phyloP scores from a whole-genome alignment of 768 basidiomycete species.

The Leccinellum luteum region DNA sequence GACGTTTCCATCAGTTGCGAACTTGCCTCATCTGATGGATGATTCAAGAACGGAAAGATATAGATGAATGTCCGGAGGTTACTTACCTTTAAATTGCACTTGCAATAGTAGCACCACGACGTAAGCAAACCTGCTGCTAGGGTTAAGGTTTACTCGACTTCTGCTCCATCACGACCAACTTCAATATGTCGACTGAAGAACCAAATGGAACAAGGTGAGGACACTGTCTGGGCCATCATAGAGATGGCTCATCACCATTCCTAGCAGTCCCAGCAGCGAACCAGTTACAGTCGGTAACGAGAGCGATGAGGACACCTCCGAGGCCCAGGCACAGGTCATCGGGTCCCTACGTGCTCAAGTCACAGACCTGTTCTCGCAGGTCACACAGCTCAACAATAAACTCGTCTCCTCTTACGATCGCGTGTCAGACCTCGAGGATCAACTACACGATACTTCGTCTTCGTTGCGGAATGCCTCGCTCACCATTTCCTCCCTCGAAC shows the following conservation, averaged over 20 bases:
- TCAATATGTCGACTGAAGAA: slow-evolving; percentile 11
- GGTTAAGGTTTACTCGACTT: slow-evolving; percentile 17
- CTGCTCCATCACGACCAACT: slow-evolving; percentile 1
- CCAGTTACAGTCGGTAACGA: slow-evolving; percentile 14
- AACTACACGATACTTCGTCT: slow-evolving; percentile 65
- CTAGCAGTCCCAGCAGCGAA: slow-evolving; percentile 4
- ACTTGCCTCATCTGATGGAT: neutral
- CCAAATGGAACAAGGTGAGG: slow-evolving; percentile 13
- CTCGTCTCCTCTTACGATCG: slow-evolving; percentile 91
- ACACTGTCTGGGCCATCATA: neutral
- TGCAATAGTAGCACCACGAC: no score
- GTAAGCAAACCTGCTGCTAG: neutral
- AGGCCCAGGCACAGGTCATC: slow-evolving; percentile 85
- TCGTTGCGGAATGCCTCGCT: slow-evolving; percentile 58
- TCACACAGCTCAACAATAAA: slow-evolving; percentile 87
- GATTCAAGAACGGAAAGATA: neutral
- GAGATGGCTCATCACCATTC: slow-evolving; percentile 5
- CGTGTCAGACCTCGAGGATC: slow-evolving; percentile 90
- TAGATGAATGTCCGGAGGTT: no score
- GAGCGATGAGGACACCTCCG: slow-evolving; percentile 35
- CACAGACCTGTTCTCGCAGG: slow-evolving; percentile 85
- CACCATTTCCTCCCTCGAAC: slow-evolving; percentile 76
- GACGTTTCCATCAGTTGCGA: slow-evolving; percentile 5
- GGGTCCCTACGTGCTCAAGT: slow-evolving; percentile 76
- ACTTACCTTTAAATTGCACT: no score